Percentiles rank a stretch among this genome's conserved stretches.
phyloP scores from a whole-genome alignment of 2,329 filamentous ascomycete genomes.

The Monosporascus cannonballus region DNA sequence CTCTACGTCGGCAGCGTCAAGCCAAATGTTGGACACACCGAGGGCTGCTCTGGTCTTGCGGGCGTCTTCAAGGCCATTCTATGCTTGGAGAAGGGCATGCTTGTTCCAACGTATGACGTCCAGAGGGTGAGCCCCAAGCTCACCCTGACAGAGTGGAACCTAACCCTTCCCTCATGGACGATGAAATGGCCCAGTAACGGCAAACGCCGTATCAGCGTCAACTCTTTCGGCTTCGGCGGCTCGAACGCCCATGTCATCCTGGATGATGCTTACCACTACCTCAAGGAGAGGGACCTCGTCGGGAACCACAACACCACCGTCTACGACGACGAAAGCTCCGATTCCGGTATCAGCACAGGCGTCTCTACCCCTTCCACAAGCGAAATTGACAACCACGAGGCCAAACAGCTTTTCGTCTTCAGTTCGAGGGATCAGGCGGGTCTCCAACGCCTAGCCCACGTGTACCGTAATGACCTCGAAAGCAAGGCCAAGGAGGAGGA shows the following conservation, averaged over 20 bases:
- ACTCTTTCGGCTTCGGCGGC: slow-evolving; percentile 4
- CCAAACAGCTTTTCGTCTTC: too few species aligned
- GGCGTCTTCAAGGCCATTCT: slow-evolving; percentile 15
- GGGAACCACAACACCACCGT: too few species aligned
- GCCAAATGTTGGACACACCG: slow-evolving; percentile 12
- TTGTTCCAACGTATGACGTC: slow-evolving; percentile 2
- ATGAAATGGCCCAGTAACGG: neutral
- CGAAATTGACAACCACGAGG: too few species aligned
- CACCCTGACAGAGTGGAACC: neutral
- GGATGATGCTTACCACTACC: neutral
- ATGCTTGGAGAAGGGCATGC: slow-evolving; percentile 9
- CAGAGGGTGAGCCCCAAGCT: neutral
- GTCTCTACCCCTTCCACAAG: too few species aligned
- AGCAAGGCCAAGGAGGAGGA: too few species aligned
- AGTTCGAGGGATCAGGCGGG: too few species aligned
- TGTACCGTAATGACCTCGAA: too few species aligned
- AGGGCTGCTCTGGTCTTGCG: slow-evolving; percentile 10
- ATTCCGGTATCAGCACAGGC: too few species aligned
- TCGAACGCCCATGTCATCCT: slow-evolving; percentile 4
- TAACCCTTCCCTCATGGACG: neutral
- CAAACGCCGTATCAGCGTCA: neutral
- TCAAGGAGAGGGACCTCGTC: too few species aligned
- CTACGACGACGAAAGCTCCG: too few species aligned
- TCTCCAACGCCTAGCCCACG: too few species aligned
- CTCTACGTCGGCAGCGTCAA: slow-evolving; percentile 11